Conservation (phyloP, 257 asterid species). For the Rauvolfia tetraphylla region DNA sequence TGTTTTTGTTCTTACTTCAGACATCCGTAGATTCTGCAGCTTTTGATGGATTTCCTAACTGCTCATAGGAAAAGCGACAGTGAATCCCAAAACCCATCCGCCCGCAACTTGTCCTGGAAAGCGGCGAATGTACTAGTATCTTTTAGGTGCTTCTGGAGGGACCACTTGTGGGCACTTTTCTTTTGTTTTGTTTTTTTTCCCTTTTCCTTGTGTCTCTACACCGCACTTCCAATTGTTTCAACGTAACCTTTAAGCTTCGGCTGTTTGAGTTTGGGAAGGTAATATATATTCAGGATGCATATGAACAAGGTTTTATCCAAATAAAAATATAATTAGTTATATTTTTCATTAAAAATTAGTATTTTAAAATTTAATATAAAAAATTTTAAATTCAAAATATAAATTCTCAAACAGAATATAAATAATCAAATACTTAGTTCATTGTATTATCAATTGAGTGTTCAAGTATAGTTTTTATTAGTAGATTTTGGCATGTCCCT, state of each 20-base stretch:
- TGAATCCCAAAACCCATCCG: not conserved
- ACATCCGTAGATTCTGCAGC: not conserved
- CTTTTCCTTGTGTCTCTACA: not conserved
- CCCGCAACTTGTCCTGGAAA: not conserved
- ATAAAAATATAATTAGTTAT: too few relatives aligned
- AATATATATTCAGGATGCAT: too few relatives aligned
- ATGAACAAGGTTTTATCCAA: too few relatives aligned
- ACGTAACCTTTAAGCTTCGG: not conserved
- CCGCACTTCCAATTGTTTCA: not conserved
- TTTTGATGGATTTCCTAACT: not conserved
- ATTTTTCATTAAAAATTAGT: too few relatives aligned
- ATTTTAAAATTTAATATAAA: too few relatives aligned
- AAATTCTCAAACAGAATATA: too few relatives aligned
- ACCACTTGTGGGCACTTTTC: not conserved
- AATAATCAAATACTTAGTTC: too few relatives aligned
- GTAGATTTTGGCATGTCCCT: too few relatives aligned
- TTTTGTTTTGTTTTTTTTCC: not conserved
- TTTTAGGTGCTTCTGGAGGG: not conserved
- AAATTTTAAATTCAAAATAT: too few relatives aligned
- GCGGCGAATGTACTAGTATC: not conserved
- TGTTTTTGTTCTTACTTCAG: not conserved
- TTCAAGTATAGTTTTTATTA: too few relatives aligned
- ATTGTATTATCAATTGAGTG: too few relatives aligned
- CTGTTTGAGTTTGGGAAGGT: too few relatives aligned
- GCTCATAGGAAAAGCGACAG: not conserved